phyloP scores from a whole-genome alignment of 208 protist species.

The Acanthamoeba royreba region DNA sequence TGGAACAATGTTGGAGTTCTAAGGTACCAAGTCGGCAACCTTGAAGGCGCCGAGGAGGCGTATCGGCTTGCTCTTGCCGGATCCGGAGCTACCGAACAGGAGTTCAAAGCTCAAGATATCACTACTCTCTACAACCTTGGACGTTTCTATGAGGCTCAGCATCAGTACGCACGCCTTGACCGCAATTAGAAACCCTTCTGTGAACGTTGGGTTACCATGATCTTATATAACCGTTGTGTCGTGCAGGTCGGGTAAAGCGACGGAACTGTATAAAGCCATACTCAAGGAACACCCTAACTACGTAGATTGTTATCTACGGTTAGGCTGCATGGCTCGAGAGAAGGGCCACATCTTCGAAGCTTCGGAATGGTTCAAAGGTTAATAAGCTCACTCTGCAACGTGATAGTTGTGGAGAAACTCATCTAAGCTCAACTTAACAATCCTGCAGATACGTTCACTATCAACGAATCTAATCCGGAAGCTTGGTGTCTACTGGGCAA shows the following conservation, averaged over 20 bases:
- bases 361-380: constrained; percentile 52
- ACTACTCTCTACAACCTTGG: constrained; percentile 68
- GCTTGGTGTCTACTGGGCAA: constrained; percentile 57
- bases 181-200: not conserved
- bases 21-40: not conserved
- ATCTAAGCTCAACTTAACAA: too few relatives aligned
- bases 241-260: not conserved
- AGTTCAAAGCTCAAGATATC: constrained; percentile 42
- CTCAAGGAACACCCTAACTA: constrained; percentile 69
- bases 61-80: not conserved
- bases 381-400: not conserved
- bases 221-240: not conserved
- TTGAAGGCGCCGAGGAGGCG: not conserved
- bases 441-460: not conserved
- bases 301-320: constrained; percentile 65
- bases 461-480: not conserved
- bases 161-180: not conserved
- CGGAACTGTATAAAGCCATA: constrained; percentile 50
- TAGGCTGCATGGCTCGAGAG: constrained; percentile 49
- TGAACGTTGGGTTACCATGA: too few relatives aligned
- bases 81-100: not conserved
- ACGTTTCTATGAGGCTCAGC: constrained; percentile 62
- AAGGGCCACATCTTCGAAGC: constrained; percentile 53
- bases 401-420: too few relatives aligned
- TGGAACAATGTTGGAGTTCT: constrained; percentile 58